Conservation (phyloP, 306 rosid species). For the Vicia faba region DNA sequence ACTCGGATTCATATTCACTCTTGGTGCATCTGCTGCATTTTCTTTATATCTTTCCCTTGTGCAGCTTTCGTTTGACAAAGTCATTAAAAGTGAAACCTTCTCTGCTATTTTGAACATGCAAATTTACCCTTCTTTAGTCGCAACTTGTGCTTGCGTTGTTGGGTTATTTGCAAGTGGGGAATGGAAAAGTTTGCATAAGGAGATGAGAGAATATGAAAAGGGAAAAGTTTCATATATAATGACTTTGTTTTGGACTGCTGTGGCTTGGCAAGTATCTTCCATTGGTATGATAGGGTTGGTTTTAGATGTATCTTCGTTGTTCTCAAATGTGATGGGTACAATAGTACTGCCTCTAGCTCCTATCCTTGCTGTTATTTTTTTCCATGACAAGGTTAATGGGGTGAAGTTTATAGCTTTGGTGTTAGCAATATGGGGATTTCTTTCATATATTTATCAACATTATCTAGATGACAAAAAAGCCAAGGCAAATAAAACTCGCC, state of each 20-base stretch:
- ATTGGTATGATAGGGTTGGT: slow-evolving; percentile 63
- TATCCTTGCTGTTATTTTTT: slow-evolving; percentile 49
- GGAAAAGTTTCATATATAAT: slow-evolving; percentile 60
- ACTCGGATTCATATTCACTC: slow-evolving; percentile 54
- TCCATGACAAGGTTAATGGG: slow-evolving; percentile 59
- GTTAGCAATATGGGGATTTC: slow-evolving; percentile 64
- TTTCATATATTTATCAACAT: slow-evolving; percentile 62
- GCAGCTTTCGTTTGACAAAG: slow-evolving; percentile 59
- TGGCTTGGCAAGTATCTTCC: slow-evolving; percentile 58
- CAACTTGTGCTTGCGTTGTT: slow-evolving; percentile 49
- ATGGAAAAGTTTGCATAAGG: slow-evolving; percentile 51
- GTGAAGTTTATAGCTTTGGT: slow-evolving; percentile 54
- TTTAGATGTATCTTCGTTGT: slow-evolving; percentile 64
- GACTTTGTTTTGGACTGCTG: slow-evolving; percentile 64
- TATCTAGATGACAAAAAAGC: slow-evolving; percentile 49
- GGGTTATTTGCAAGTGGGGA: slow-evolving; percentile 68
- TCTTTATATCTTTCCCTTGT: slow-evolving; percentile 55
- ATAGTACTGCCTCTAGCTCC: slow-evolving; percentile 54
- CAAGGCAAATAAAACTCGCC: slow-evolving; percentile 35
- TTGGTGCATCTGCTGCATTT: slow-evolving; percentile 57
- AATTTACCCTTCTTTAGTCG: slow-evolving; percentile 48
- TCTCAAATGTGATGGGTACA: slow-evolving; percentile 56
- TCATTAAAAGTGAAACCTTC: slow-evolving; percentile 52
- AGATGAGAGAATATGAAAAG: slow-evolving; percentile 50
- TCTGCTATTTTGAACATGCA: slow-evolving; percentile 53